Base-by-base conservation (phyloP, 139 green algal genomes). In the Trebouxia sp. region DNA sequence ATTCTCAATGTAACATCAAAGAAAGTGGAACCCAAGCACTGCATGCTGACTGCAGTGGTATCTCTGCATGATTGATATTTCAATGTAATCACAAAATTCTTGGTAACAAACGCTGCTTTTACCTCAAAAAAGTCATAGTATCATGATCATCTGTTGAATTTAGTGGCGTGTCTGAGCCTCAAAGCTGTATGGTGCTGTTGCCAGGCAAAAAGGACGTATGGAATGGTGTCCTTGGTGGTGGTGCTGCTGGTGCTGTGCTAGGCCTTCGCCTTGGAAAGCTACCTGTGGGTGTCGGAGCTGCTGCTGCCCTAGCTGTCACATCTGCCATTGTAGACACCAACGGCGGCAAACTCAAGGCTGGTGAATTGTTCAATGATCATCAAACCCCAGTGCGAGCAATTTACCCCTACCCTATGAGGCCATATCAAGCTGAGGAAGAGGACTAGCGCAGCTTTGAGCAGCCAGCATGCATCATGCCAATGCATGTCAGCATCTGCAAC, bases 131-230 rank as follows among this genome's bases (percentile, higher is more conserved):
- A n/a, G n/a, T n/a, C n/a, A n/a, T n/a, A n/a, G n/a, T n/a, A n/a
- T n/a, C n/a, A n/a, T n/a, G n/a, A n/a, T n/a, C n/a, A n/a, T n/a
- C n/a, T n/a, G n/a, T n/a, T n/a, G n/a, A n/a, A n/a, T n/a, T n/a
- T n/a, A n/a, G n/a, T n/a, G n/a, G n/a, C n/a, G n/a, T n/a, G n/a
- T n/a, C n/a, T n/a, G n/a, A n/a, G n/a, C n/a, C n/a, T n/a, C n/a
- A n/a, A n/a, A n/a, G n/a, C n/a, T n/a, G n/a, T 55, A 3, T 30
- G 0, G 24, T 47, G 48, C 50, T 43, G 22, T 17, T 38, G 17
- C 41, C 80, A 69, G 87, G 84, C 53, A 89, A 89, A 75, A 88
- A 86, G 78, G 87, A 91, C 47, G 66, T 74, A 39, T 47, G 83
- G 70, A 91, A 91, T 47, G 87, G 87, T 7, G 66, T 79, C 3